phyloP scores from a whole-genome alignment of 176 grass and related monocot species.

The Avena insularis region DNA sequence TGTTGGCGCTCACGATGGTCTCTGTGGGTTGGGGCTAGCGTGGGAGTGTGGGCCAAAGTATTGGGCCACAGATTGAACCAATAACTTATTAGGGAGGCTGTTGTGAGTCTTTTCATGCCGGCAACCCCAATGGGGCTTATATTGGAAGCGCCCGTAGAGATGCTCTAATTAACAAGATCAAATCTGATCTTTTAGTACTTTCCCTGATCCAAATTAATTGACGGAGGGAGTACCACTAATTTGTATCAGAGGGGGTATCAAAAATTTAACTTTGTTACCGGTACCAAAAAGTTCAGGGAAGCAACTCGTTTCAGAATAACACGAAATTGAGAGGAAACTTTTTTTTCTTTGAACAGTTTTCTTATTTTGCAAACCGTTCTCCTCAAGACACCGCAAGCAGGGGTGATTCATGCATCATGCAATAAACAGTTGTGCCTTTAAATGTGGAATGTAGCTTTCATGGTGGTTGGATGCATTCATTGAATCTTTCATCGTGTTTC shows the following conservation, averaged over 20 bases:
- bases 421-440: conserved; percentile 27
- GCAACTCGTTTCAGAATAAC: not conserved
- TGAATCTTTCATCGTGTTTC: conserved; percentile 46
- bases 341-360: not conserved
- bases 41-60: no score
- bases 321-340: not conserved
- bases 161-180: not conserved
- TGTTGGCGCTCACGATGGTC: no score
- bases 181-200: not conserved
- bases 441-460: conserved; percentile 36
- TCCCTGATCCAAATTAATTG: no score
- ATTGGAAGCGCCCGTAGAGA: no score
- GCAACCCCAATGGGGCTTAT: no score
- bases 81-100: no score
- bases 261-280: not conserved
- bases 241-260: not conserved
- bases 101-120: no score
- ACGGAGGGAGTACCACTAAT: no score
- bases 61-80: no score
- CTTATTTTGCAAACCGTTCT: not conserved
- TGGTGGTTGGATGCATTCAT: conserved; percentile 44
- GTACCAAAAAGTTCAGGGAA: not conserved
- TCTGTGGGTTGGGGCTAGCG: no score
- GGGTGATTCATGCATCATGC: not conserved
- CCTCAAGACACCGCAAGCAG: not conserved